Base-by-base conservation (phyloP, 768 basidiomycete species). In the Pisolithus microcarpus region DNA sequence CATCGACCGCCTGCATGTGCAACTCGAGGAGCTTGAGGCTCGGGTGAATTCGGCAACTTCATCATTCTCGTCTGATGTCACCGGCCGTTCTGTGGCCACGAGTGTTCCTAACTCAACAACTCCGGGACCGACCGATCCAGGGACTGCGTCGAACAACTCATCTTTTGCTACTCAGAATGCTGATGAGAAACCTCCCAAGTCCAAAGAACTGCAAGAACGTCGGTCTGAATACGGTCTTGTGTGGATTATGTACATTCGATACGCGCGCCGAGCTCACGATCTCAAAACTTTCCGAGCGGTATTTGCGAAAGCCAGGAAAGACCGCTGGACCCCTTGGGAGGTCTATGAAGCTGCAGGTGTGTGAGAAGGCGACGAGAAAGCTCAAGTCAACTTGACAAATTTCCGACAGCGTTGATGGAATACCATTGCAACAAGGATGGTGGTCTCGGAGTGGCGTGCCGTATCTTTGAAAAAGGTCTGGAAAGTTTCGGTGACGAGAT, bases 381-480 rank as follows among this genome's bases (percentile, higher is more conserved):
- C 26, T 26, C 42, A 19, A 8, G 5, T 24, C 43, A 30, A 38
- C 9, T 48, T 66, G 30, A 52, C 43, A 16, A 51, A 38, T 18
- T 45, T 48, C 52, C 26, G 46, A 16, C 62, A 93, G 96, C 96
- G 0, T 65, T 94, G 58, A 89, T 95, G 81, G 96, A 98, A 66
- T 96, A 96, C 61, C 92, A 96, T 64, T 79, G 79, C 62, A 89
- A 84, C 61, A 87, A 87, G 50, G 85, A 88, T 43, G 80, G 79
- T 54, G 79, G 75, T 52, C 70, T 79, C 3, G 77, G 77, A 40
- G 84, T 97, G 24, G 88, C 94, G 0, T 87, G 83, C 42, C 79
- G 92, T 42, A 94, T 99, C 53, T 98, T 95, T 63, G 94, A 97
- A 67, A 86, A 88, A 57, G 96, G 93, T 24, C 69, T 96, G 62